Evolutionary conservation across 73 alveolate species (phyloP).

Genomic region (Paramecium octaurelia): DNA sequence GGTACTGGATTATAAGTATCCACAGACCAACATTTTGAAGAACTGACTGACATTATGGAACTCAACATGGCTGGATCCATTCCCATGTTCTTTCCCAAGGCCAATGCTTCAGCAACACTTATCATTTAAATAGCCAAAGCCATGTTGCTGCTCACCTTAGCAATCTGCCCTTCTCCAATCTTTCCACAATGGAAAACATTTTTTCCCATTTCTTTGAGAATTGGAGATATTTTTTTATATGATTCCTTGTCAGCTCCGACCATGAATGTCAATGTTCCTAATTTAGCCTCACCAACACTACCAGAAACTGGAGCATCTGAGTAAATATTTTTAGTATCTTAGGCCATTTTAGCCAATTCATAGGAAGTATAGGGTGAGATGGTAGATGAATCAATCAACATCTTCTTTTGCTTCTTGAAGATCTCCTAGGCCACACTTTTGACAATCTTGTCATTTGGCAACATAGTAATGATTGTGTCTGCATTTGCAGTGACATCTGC

Average conservation of each 20-base stretch:
- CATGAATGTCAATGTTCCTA: slow-evolving; percentile 84
- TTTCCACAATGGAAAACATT: slow-evolving; percentile 82
- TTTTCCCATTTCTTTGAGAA: slow-evolving; percentile 75
- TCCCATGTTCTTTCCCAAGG: slow-evolving; percentile 78
- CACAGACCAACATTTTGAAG: slow-evolving; percentile 76
- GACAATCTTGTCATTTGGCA: slow-evolving; percentile 72
- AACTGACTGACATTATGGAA: slow-evolving; percentile 63
- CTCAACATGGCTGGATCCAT: slow-evolving; percentile 75
- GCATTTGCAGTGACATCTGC: slow-evolving; percentile 64
- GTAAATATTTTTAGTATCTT: slow-evolving; percentile 54
- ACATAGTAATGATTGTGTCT: slow-evolving; percentile 74
- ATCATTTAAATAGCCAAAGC: slow-evolving; percentile 77
- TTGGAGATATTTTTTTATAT: slow-evolving; percentile 59
- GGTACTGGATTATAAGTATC: slow-evolving; percentile 84
- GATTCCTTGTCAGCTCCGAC: slow-evolving; percentile 80
- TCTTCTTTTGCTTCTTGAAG: slow-evolving; percentile 66
- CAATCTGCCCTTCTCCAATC: slow-evolving; percentile 78
- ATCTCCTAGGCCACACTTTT: slow-evolving; percentile 71
- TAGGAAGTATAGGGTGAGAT: slow-evolving; percentile 74
- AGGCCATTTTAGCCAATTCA: slow-evolving; percentile 74
- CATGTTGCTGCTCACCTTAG: slow-evolving; percentile 78
- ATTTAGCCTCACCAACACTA: slow-evolving; percentile 78
- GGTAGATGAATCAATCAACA: slow-evolving; percentile 74
- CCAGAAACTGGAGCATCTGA: slow-evolving; percentile 90
- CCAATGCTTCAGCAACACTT: slow-evolving; percentile 74